Evolutionary conservation across 352 stramenopile species (phyloP).

Genomic region (Pythium pectinolyticum): DNA sequence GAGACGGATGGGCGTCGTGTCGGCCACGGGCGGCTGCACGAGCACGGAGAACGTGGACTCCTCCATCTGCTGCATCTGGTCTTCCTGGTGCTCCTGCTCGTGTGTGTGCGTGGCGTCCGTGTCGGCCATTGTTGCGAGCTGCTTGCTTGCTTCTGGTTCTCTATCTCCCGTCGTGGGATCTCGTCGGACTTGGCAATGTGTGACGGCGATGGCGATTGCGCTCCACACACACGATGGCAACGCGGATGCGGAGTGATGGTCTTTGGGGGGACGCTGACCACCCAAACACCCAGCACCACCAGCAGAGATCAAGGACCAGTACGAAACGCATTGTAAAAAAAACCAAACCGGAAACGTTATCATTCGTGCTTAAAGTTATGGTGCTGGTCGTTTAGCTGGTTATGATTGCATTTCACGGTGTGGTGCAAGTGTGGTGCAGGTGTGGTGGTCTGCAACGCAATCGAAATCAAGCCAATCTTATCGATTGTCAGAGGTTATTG

Average conservation of each 20-base stretch:
- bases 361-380: not conserved
- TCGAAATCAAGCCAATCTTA: not conserved
- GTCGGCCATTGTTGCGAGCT: not conserved
- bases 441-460: too few species aligned
- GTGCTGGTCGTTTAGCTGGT: slow-evolving; percentile 12
- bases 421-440: slow-evolving; percentile 4
- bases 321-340: slow-evolving; percentile 2
- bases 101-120: not conserved
- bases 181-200: slow-evolving; percentile 19
- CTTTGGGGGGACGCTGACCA: not conserved
- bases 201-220: slow-evolving; percentile 4
- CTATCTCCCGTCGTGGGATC: not conserved
- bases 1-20: slow-evolving; percentile 44
- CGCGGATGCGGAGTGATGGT: slow-evolving; percentile 24
- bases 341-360: too few species aligned
- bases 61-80: slow-evolving; percentile 32
- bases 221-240: slow-evolving; percentile 25
- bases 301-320: slow-evolving; percentile 7
- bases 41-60: slow-evolving; percentile 57
- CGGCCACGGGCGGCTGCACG: slow-evolving; percentile 44
- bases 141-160: too few species aligned
- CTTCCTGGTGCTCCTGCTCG: slow-evolving; percentile 23
- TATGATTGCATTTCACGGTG: slow-evolving; percentile 4
- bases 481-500: slow-evolving; percentile 20
- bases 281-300: slow-evolving; percentile 25